phyloP scores from a whole-genome alignment of 805 yeast genomes.

The Zygosaccharomyces lentus region DNA sequence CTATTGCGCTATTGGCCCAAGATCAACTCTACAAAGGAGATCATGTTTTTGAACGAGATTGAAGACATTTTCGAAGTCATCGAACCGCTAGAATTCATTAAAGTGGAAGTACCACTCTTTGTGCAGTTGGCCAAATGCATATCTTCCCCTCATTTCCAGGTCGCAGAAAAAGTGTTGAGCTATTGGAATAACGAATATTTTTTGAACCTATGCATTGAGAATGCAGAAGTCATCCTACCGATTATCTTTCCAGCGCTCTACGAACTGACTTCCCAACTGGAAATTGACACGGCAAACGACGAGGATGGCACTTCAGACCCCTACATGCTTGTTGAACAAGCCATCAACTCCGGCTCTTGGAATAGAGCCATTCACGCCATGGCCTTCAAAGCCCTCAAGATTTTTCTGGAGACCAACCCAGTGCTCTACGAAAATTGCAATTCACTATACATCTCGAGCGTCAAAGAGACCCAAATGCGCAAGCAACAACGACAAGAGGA shows the following conservation, averaged over 20 bases:
- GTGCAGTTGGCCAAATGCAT: constrained; percentile 93
- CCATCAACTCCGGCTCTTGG: constrained; percentile 66
- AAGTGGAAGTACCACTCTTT: constrained; percentile 88
- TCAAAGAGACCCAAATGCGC: constrained; percentile 66
- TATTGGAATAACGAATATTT: constrained; percentile 95
- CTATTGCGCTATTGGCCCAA: constrained; percentile 95
- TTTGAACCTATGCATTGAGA: constrained; percentile 82
- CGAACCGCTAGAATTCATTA: constrained; percentile 87
- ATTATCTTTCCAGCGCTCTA: constrained; percentile 86
- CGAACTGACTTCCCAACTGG: constrained; percentile 59
- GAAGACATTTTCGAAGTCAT: constrained; percentile 96
- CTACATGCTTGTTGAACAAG: constrained; percentile 37
- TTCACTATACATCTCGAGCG: constrained; percentile 73
- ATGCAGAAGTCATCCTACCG: constrained; percentile 88
- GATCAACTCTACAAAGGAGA: constrained; percentile 89
- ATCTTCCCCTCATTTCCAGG: constrained; percentile 94
- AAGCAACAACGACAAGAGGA: constrained; percentile 59
- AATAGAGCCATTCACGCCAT: constrained; percentile 87
- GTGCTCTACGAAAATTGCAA: constrained; percentile 89
- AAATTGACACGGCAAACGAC: constrained; percentile 29
- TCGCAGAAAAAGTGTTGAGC: constrained; percentile 88
- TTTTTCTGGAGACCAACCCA: constrained; percentile 90
- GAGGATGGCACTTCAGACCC: constrained; percentile 34
- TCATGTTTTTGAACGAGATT: constrained; percentile 90
- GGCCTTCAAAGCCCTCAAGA: constrained; percentile 86